Evolutionary conservation across 768 basidiomycete species (phyloP), one percentile per base, ranked within the genome.

Genomic region (Lactifluus rugatus): DNA sequence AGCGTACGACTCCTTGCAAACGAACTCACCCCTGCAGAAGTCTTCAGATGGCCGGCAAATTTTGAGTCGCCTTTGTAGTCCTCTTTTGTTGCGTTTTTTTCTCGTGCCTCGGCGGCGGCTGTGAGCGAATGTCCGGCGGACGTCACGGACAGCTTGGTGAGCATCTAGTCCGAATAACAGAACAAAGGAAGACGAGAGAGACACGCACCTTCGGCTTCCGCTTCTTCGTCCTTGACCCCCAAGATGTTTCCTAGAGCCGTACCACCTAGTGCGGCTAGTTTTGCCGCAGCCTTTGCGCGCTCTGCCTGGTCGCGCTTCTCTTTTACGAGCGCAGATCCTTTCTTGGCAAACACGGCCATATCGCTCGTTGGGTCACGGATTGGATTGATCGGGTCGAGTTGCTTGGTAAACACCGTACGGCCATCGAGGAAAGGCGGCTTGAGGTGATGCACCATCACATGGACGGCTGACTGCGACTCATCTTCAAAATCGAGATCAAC

Each of bases 391-490:
- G 95, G 94, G 48, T 97, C 96, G 9, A 98, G 78, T 68, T 98
- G 96, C 69, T 88, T 93, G 2, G 96, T 99, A 71, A 88, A 99
- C 0, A 97, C 90, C 0, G 89, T 92, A 23, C 91, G 88, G 0
- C 96, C 96, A 67, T 99, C 96, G 61, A 99, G 78, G 78, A 98
- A 99, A 1, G 96, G 96, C 0, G 96, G 96, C 66, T 95, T 97
- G 54, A 98, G 80, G 70, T 96, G 87, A 66, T 98, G 96, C 6
- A 96, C 89, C 76, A 99, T 89, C 54, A 99, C 92, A 68, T 98
- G 96, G 1, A 98, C 95, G 0, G 93, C 89, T 2, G 93, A 93
- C 68, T 95, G 93, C 0, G 89, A 85, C 66, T 98, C 96, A 68
- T 97, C 95, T 66, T 95, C 92, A 65, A 97, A 93, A 66, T 98